These are phyloP conservation scores for Inonotus obliquus DNA, from an alignment of 1,284 basidiomycete species.

Conservation along the genomic window DNA sequence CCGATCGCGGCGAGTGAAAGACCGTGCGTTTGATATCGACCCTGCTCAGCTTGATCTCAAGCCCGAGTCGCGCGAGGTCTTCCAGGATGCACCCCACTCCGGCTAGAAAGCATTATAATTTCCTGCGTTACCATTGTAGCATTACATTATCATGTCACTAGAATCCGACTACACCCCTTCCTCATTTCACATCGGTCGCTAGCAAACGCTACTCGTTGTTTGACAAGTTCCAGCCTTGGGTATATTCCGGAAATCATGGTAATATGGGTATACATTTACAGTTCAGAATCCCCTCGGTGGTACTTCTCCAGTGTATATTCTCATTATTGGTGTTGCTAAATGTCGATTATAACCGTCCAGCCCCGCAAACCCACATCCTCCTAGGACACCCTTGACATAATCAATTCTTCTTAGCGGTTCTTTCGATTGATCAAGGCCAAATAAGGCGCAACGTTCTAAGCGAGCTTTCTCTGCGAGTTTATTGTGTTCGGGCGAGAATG, in stretches of 20 bases:
- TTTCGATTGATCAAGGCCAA: not conserved
- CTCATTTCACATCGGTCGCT: not conserved
- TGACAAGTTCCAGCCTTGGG: not conserved
- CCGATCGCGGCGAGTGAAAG: constrained; percentile 59
- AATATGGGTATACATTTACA: constrained; percentile 4
- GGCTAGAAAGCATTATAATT: not conserved
- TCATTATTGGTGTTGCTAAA: constrained; percentile 9
- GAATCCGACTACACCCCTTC: not conserved
- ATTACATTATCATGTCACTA: not conserved
- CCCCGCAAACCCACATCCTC: constrained; percentile 12
- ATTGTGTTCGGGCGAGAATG: constrained; percentile 5
- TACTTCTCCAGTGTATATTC: not conserved
- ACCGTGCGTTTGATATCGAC: constrained; percentile 63
- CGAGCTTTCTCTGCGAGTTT: constrained; percentile 3
- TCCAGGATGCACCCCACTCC: not conserved
- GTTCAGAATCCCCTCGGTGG: not conserved
- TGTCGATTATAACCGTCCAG: constrained; percentile 9
- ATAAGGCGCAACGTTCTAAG: constrained; percentile 5
- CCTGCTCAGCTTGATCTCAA: constrained; percentile 49
- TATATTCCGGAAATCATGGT: not conserved
- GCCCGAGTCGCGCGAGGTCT: constrained; percentile 4
- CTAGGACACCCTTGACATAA: constrained; percentile 12
- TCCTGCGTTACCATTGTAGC: not conserved
- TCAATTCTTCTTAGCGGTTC: constrained; percentile 14
- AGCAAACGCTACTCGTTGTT: not conserved